These are phyloP conservation scores for Asterochloris sp. DNA, from an alignment of 139 green algal genomes.

Conservation along the genomic window DNA sequence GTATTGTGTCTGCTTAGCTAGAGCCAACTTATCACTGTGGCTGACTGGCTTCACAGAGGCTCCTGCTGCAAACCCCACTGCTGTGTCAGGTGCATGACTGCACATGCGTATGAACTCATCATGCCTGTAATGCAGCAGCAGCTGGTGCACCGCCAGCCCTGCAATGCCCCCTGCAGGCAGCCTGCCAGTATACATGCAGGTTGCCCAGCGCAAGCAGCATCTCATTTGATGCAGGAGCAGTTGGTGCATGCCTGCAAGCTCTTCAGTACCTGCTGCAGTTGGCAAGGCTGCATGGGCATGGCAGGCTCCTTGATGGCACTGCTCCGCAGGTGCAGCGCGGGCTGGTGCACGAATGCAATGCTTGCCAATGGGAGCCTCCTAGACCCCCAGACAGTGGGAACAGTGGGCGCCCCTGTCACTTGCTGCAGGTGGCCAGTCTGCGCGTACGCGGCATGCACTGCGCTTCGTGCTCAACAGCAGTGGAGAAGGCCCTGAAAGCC, in stretches of 20 bases:
- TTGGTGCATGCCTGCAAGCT: background rate
- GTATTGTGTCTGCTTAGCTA: no score
- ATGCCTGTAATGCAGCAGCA: background rate
- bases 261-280: background rate
- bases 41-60: no score
- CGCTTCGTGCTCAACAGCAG: constrained; percentile 49
- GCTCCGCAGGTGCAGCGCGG: no score
- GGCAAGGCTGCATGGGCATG: no score
- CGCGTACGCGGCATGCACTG: constrained; percentile 76
- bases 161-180: background rate
- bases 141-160: background rate
- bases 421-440: constrained; percentile 22
- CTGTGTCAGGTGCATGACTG: background rate
- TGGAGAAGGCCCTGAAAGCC: constrained; percentile 51
- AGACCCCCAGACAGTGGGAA: background rate
- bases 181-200: no score
- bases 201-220: background rate
- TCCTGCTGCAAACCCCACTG: background rate
- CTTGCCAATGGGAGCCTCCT: background rate
- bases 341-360: no score
- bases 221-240: background rate
- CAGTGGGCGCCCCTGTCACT: background rate
- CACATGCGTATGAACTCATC: background rate
- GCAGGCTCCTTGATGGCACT: no score
- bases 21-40: no score